Evolutionary conservation across 2,329 filamentous ascomycete genomes (phyloP).

Genomic region (Fusarium camptoceras): DNA sequence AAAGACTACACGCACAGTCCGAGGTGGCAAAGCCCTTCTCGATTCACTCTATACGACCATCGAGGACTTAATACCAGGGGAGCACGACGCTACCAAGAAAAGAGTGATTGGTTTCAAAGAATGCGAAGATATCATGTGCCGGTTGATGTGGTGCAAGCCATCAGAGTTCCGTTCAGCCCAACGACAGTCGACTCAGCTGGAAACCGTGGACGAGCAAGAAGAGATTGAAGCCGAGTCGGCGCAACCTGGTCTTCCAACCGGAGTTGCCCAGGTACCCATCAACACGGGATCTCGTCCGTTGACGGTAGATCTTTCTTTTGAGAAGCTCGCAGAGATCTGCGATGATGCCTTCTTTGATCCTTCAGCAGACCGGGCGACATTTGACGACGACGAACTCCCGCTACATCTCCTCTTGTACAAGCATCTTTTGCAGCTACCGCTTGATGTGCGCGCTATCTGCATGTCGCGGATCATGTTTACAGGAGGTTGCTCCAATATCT

Average conservation of each 20-base stretch:
- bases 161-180: constrained; percentile 50
- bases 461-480: constrained; percentile 91
- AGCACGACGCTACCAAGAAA: constrained; percentile 50
- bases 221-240: constrained; percentile 58
- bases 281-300: constrained; percentile 62
- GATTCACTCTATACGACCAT: constrained; percentile 76
- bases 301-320: constrained; percentile 74
- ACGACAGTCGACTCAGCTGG: constrained; percentile 54
- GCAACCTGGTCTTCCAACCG: constrained; percentile 35
- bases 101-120: constrained; percentile 75
- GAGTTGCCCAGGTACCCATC: constrained; percentile 58
- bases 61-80: constrained; percentile 48
- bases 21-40: constrained; percentile 79
- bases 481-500: constrained; percentile 81
- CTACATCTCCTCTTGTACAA: constrained; percentile 82
- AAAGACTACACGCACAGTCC: constrained; percentile 73
- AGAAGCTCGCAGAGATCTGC: constrained; percentile 77
- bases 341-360: constrained; percentile 79
- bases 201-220: constrained; percentile 69
- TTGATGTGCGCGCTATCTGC: constrained; percentile 85
- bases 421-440: constrained; percentile 77
- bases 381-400: constrained; percentile 89
- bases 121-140: constrained; percentile 81
- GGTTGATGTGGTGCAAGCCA: constrained; percentile 79
- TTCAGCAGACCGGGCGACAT: constrained; percentile 62